Conservation (phyloP, 305 asterid species). For the Coffea humblotiana region DNA sequence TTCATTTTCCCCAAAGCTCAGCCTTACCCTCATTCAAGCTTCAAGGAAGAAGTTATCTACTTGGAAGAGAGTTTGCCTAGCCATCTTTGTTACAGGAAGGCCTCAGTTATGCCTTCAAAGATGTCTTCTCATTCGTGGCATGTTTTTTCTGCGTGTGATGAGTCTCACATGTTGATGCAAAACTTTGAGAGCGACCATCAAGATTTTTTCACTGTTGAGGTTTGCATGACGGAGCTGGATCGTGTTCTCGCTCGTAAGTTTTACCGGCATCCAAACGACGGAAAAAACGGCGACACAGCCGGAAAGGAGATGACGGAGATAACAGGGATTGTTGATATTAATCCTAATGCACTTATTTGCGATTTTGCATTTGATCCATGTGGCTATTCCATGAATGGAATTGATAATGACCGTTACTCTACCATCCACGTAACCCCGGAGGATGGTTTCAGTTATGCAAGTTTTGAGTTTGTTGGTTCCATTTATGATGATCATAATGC, state of each 20-base stretch:
- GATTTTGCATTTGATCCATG: constrained; percentile 94
- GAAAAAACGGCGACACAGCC: constrained; percentile 56
- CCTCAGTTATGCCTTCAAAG: constrained; percentile 59
- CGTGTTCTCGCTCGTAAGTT: constrained; percentile 59
- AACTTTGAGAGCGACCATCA: not conserved
- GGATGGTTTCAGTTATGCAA: constrained; percentile 93
- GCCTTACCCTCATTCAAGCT: constrained; percentile 76
- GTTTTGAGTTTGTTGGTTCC: constrained; percentile 76
- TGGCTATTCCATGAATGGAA: constrained; percentile 94
- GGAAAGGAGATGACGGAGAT: constrained; percentile 78
- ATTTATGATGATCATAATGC: constrained; percentile 42
- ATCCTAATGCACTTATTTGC: constrained; percentile 60
- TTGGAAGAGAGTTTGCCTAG: constrained; percentile 58
- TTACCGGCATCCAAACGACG: constrained; percentile 55
- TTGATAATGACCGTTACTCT: constrained; percentile 73
- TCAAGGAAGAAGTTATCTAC: constrained; percentile 62
- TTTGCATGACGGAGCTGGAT: constrained; percentile 92
- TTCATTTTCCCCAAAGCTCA: constrained; percentile 90
- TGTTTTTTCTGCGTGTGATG: constrained; percentile 68
- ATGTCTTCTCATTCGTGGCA: constrained; percentile 73
- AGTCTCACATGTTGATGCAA: constrained; percentile 21
- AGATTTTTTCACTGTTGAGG: constrained; percentile 30
- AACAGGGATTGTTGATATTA: constrained; percentile 59
- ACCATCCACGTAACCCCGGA: constrained; percentile 97
- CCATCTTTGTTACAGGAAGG: constrained; percentile 50